These are phyloP conservation scores for Tylopilus sp. DNA, from an alignment of 768 basidiomycete genomes.

Conservation along the genomic window DNA sequence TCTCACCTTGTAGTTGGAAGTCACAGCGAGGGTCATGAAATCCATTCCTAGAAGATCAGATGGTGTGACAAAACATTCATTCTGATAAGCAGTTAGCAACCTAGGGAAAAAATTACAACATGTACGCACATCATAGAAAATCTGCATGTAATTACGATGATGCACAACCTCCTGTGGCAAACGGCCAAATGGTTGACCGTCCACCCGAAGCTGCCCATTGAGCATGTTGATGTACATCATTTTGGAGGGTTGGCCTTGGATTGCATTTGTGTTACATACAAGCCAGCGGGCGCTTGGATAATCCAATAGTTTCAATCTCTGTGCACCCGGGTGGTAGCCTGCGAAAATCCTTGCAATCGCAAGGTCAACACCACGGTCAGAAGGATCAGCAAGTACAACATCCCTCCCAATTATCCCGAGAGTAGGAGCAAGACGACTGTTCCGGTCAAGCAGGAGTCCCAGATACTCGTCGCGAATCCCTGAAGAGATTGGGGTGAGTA, in stretches of 20 bases:
- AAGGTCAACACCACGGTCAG: neutral
- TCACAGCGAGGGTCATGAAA: neutral
- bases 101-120: too few species aligned
- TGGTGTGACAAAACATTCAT: neutral
- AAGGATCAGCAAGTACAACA: neutral
- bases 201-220: neutral
- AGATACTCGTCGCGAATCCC: neutral
- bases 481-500: neutral
- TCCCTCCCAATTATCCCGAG: neutral
- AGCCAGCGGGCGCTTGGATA: neutral
- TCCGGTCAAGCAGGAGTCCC: neutral
- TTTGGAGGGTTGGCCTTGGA: neutral
- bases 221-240: neutral
- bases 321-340: neutral
- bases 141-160: too few species aligned
- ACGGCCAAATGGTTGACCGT: neutral
- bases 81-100: neutral
- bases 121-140: neutral
- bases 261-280: neutral
- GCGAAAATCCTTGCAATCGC: neutral
- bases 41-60: neutral
- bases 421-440: neutral
- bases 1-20: slow-evolving; percentile 1
- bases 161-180: neutral
- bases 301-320: neutral